A percentile compares a stretch with the other conserved stretches of the same genome.
Evolutionary conservation across 495 filamentous ascomycete species (phyloP).

Genomic region (Astrocystis sublimbata): DNA sequence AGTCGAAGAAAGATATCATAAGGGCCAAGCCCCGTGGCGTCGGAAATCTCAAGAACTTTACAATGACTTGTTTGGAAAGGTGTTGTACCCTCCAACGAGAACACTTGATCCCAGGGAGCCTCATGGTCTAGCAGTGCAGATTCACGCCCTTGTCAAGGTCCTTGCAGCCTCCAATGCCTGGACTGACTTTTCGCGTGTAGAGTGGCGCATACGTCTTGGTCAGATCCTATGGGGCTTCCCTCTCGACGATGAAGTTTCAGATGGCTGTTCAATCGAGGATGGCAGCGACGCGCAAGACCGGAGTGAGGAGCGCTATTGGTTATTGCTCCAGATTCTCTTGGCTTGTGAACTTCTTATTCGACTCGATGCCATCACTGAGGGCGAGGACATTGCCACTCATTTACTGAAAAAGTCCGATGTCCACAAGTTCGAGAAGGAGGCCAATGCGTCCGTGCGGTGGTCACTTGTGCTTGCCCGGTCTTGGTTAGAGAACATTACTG

Average conservation of each 20-base stretch:
- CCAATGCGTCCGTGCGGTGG: conserved; percentile 73
- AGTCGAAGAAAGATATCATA: conserved; percentile 49
- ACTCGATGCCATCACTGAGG: conserved; percentile 68
- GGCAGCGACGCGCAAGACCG: conserved; percentile 45
- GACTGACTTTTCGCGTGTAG: conserved; percentile 76
- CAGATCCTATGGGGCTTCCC: conserved; percentile 76
- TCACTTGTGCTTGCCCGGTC: conserved; percentile 72
- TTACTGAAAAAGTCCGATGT: conserved; percentile 60
- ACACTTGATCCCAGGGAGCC: conserved; percentile 59
- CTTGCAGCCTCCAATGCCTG: conserved; percentile 61
- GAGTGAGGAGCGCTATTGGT: conserved; percentile 65
- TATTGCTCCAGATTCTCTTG: conserved; percentile 77
- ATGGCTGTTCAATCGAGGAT: conserved; percentile 42
- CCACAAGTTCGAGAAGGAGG: conserved; percentile 61
- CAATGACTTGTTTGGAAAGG: conserved; percentile 59
- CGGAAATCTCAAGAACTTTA: conserved; percentile 52
- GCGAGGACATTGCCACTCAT: conserved; percentile 50
- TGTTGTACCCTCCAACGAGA: conserved; percentile 59
- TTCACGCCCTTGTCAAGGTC: conserved; percentile 56
- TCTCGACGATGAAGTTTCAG: conserved; percentile 53
- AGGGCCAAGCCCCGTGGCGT: conserved; percentile 35
- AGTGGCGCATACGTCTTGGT: conserved; percentile 79
- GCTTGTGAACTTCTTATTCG: conserved; percentile 76
- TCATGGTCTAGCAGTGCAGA: conserved; percentile 61
- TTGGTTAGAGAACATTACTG: conserved; percentile 73